Conservation (phyloP, 1,284 basidiomycete species). For the Golubevia pallescens region DNA sequence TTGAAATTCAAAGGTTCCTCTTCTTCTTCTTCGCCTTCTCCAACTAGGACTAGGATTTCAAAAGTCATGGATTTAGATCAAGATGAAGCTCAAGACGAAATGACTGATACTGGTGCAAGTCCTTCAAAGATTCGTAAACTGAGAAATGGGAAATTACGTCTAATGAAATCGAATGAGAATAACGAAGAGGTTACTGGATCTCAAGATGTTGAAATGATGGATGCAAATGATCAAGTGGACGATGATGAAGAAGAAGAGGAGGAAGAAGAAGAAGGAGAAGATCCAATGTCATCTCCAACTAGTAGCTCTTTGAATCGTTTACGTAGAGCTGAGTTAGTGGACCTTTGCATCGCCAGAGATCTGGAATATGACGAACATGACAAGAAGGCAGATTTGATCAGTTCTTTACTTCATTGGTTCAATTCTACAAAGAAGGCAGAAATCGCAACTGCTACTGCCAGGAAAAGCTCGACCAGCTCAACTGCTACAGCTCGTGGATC, state of each 20-base stretch:
- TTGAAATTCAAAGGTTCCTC: not conserved
- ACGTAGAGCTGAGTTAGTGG: conserved; percentile 28
- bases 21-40: not conserved
- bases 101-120: conserved; percentile 13
- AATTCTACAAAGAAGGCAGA: conserved; percentile 4
- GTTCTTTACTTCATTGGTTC: conserved; percentile 28
- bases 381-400: conserved; percentile 38
- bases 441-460: conserved; percentile 5
- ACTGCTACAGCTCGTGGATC: not conserved
- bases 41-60: not conserved
- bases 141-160: conserved; percentile 42
- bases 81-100: not conserved
- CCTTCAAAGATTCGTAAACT: conserved; percentile 47
- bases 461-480: not conserved
- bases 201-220: not conserved
- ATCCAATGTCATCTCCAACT: conserved; percentile 25
- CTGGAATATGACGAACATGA: conserved; percentile 21
- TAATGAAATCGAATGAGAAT: conserved; percentile 7
- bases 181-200: not conserved
- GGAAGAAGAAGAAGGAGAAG: conserved; percentile 18
- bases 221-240: not conserved
- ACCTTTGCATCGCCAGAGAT: conserved; percentile 23
- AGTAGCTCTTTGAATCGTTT: conserved; percentile 23
- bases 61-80: too few relatives aligned
- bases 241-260: conserved; percentile 23